These are phyloP conservation scores for Acorus calamus DNA, from an alignment of 106 monocot genomes.

Conservation along the genomic window DNA sequence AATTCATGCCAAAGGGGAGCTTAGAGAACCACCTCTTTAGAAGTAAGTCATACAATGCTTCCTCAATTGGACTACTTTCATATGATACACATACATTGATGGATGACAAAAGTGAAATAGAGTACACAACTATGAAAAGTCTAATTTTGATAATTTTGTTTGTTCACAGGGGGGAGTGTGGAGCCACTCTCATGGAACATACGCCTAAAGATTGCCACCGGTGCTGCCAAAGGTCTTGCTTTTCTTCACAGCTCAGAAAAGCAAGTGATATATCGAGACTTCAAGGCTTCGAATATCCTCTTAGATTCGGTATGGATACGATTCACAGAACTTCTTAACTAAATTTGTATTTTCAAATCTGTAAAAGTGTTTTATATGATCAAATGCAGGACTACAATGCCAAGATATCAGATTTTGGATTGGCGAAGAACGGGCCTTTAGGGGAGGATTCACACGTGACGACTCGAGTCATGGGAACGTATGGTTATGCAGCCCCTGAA, in stretches of 20 bases:
- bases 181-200: constrained; percentile 42
- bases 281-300: constrained; percentile 65
- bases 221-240: constrained; percentile 48
- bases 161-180: constrained; percentile 21
- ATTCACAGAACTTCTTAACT: too few species aligned
- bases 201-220: constrained; percentile 43
- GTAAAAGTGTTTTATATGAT: too few species aligned
- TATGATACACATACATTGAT: not conserved
- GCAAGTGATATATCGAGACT: constrained; percentile 50
- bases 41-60: constrained; percentile 23
- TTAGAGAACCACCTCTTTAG: constrained; percentile 62
- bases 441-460: constrained; percentile 42
- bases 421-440: constrained; percentile 51
- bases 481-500: constrained; percentile 74
- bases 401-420: constrained; percentile 69
- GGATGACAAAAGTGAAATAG: too few species aligned
- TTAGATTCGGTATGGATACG: constrained; percentile 33
- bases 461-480: constrained; percentile 60
- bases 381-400: constrained; percentile 34
- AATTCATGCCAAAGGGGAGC: constrained; percentile 55
- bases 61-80: not conserved
- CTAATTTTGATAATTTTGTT: not conserved
- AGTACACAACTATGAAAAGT: not conserved
- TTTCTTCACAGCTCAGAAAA: constrained; percentile 47
- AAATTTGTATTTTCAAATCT: too few species aligned